Conservation (phyloP, 345 rosid genomes). For the Heritiera fomes region DNA sequence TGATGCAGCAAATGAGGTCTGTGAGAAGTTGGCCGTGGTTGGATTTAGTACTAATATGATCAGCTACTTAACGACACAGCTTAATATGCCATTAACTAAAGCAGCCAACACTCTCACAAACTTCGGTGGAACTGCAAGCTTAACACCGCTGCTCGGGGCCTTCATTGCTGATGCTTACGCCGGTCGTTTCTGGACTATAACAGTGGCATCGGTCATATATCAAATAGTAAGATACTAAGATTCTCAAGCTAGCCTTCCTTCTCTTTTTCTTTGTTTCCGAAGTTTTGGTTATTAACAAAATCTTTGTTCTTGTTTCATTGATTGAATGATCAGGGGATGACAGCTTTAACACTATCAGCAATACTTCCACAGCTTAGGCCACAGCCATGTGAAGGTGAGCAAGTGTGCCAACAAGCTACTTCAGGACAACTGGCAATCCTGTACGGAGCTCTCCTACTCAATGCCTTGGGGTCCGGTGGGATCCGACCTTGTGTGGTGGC, state of each 20-base stretch:
- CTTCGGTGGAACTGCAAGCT: conserved; percentile 80
- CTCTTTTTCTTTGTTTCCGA: not conserved
- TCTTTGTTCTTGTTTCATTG: not conserved
- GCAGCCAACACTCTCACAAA: conserved; percentile 93
- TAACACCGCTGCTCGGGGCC: conserved; percentile 88
- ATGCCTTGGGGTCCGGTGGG: conserved; percentile 74
- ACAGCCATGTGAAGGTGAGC: conserved; percentile 59
- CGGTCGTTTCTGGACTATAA: conserved; percentile 89
- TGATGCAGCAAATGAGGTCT: conserved; percentile 68
- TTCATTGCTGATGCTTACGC: conserved; percentile 77
- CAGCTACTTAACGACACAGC: conserved; percentile 77
- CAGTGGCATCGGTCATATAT: conserved; percentile 66
- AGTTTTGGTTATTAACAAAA: not conserved
- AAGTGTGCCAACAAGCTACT: conserved; percentile 65
- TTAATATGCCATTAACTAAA: conserved; percentile 85
- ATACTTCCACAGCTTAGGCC: conserved; percentile 69
- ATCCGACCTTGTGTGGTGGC: conserved; percentile 60
- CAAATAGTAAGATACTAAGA: conserved; percentile 40
- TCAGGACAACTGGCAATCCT: conserved; percentile 59
- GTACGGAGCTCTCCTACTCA: conserved; percentile 63
- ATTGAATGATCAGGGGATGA: conserved; percentile 62
- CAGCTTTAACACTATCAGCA: conserved; percentile 69
- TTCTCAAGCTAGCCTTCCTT: not conserved
- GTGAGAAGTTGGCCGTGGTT: conserved; percentile 88
- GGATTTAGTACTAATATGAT: conserved; percentile 85